These are phyloP conservation scores for Colletotrichum sp. DNA, from an alignment of 2,329 filamentous ascomycete genomes.

Conservation along the genomic window DNA sequence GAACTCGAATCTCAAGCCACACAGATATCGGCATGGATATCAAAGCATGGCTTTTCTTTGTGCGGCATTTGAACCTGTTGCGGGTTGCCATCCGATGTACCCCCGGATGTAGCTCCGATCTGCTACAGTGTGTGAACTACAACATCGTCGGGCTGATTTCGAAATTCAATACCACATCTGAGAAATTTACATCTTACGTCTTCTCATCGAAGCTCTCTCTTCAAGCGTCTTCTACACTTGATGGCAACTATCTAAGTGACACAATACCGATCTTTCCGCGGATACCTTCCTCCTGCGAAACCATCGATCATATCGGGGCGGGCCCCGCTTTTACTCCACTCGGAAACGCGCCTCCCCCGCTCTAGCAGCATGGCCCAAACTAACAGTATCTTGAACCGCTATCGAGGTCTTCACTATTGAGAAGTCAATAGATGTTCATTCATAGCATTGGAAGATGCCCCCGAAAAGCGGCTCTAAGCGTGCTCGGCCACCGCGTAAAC, in stretches of 20 bases:
- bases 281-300: not conserved
- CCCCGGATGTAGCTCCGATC: not conserved
- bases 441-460: not conserved
- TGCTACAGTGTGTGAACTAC: not conserved
- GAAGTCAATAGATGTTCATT: not conserved
- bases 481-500: not conserved
- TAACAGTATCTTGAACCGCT: not conserved
- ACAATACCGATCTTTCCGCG: not conserved
- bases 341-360: not conserved
- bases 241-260: not conserved
- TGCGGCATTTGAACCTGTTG: not conserved
- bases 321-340: not conserved
- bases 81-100: not conserved
- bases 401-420: not conserved
- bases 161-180: not conserved
- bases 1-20: not conserved
- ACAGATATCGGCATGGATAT: not conserved
- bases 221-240: not conserved
- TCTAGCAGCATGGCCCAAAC: not conserved
- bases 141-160: not conserved
- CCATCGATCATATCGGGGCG: not conserved
- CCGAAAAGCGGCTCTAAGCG: not conserved
- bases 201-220: not conserved
- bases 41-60: not conserved
- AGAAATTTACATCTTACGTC: not conserved